Evolutionary conservation across 208 protist genomes (phyloP).

Genomic region (Spongospora subterranea): DNA sequence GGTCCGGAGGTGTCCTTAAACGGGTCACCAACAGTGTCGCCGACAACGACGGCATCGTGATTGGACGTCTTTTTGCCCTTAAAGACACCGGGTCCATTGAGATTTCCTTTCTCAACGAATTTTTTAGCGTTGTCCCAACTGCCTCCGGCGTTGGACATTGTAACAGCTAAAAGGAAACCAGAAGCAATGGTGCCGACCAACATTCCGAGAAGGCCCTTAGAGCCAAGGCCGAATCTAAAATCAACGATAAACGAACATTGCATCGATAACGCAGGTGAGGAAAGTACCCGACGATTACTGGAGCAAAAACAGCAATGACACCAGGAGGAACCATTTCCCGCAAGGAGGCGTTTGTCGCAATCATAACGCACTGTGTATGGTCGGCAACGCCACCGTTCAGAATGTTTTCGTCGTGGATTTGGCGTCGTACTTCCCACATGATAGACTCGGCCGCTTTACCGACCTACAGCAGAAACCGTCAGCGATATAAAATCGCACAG

Average conservation of each 20-base stretch:
- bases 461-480: too few relatives aligned
- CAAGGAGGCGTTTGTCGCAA: constrained; percentile 86
- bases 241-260: constrained; percentile 41
- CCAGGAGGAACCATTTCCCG: constrained; percentile 90
- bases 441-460: constrained; percentile 88
- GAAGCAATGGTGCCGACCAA: constrained; percentile 72
- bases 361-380: constrained; percentile 81
- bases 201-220: constrained; percentile 64
- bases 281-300: constrained; percentile 85
- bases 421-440: constrained; percentile 88
- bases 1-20: constrained; percentile 81
- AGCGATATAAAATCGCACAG: neutral
- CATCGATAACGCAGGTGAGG: constrained; percentile 35
- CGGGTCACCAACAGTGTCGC: constrained; percentile 79
- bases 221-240: too few relatives aligned
- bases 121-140: constrained; percentile 98
- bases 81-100: constrained; percentile 48
- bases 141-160: constrained; percentile 79
- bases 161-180: constrained; percentile 75
- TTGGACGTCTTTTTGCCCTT: constrained; percentile 58
- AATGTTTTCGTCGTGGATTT: constrained; percentile 80
- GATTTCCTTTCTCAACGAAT: constrained; percentile 87
- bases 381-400: constrained; percentile 60
- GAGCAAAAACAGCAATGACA: constrained; percentile 87
- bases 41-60: constrained; percentile 66